These are phyloP conservation scores for Neopestalotiopsis clavispora DNA, from an alignment of 2,329 filamentous ascomycete genomes.

Conservation along the genomic window DNA sequence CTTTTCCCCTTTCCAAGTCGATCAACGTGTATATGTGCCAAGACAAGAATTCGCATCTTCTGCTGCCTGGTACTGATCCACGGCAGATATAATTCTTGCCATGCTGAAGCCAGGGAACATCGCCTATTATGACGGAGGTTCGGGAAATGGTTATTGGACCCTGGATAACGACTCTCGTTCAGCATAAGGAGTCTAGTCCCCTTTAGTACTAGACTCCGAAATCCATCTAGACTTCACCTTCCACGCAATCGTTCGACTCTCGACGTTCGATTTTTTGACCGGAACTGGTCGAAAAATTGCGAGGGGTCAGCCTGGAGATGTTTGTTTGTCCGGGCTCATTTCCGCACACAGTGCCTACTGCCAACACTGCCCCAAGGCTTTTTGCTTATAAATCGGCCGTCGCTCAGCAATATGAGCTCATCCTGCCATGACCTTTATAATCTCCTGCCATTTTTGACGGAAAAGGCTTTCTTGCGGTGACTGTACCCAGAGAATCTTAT, in stretches of 20 bases:
- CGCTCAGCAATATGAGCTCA: not conserved
- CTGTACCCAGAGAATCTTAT: slow-evolving; percentile 36
- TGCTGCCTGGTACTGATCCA: not conserved
- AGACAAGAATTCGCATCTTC: not conserved
- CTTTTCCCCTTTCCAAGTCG: not conserved
- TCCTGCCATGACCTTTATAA: slow-evolving; percentile 20
- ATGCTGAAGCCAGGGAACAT: not conserved
- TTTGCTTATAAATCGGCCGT: not conserved
- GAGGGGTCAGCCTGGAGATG: not conserved
- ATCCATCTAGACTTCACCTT: not conserved
- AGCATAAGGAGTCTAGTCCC: slow-evolving; percentile 18
- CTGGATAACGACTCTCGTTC: not conserved
- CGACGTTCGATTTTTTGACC: not conserved
- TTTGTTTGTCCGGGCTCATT: not conserved
- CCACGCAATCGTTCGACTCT: slow-evolving; percentile 1
- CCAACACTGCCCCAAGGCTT: not conserved
- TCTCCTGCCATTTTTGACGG: slow-evolving; percentile 32
- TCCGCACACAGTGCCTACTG: not conserved
- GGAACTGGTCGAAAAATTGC: not conserved
- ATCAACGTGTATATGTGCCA: not conserved
- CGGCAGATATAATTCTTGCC: not conserved
- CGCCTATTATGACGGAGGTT: not conserved
- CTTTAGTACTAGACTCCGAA: slow-evolving; percentile 16
- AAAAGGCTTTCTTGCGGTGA: slow-evolving; percentile 28
- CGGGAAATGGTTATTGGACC: not conserved